Percentiles rank a stretch among this genome's conserved stretches.
Evolutionary conservation across 345 rosid species (phyloP).

Genomic region (Adansonia digitata): DNA sequence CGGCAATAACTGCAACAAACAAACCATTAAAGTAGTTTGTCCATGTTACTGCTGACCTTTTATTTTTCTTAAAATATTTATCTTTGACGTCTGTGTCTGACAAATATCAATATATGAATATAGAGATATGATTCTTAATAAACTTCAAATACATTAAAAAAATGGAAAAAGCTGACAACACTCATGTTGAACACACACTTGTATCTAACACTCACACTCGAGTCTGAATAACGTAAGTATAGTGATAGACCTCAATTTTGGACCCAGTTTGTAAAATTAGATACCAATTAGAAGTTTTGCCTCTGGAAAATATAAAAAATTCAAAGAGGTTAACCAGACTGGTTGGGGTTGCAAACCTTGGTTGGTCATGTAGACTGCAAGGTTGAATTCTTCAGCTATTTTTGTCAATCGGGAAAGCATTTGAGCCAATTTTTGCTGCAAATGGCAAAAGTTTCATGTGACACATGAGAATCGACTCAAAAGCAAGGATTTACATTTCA

Average conservation of each 20-base stretch:
- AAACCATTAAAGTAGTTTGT: background rate
- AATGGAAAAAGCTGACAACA: too few relatives aligned
- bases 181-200: too few relatives aligned
- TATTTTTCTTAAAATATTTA: too few relatives aligned
- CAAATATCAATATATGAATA: too few relatives aligned
- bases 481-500: background rate
- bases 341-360: slow-evolving; percentile 56
- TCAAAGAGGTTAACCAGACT: background rate
- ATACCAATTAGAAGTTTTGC: background rate
- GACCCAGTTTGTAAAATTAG: background rate
- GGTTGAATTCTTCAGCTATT: slow-evolving; percentile 90
- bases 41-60: too few relatives aligned
- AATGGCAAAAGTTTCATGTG: slow-evolving; percentile 7
- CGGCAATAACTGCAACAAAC: slow-evolving; percentile 75
- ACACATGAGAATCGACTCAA: background rate
- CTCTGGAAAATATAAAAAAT: background rate
- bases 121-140: too few relatives aligned
- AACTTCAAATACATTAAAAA: too few relatives aligned
- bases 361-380: slow-evolving; percentile 92
- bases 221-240: too few relatives aligned
- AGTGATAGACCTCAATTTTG: background rate
- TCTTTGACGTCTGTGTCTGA: too few relatives aligned
- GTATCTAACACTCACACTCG: too few relatives aligned
- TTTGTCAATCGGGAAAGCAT: slow-evolving; percentile 78
- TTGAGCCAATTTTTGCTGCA: slow-evolving; percentile 92